Evolutionary conservation across 805 yeast genomes (phyloP).

Genomic region (Saccharomycopsis capsularis): DNA sequence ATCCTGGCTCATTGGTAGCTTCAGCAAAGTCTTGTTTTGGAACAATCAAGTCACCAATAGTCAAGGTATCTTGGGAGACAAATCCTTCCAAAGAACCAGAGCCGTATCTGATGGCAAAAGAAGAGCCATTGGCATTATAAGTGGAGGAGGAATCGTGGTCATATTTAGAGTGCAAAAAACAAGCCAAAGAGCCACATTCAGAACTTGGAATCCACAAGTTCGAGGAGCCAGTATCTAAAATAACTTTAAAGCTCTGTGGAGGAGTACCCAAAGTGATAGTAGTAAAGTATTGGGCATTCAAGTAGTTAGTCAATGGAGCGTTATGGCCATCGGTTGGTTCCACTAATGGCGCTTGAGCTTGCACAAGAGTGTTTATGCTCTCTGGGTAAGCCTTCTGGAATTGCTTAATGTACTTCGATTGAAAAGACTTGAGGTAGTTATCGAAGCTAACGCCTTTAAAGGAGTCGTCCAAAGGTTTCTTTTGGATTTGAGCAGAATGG

Average conservation of each 20-base stretch:
- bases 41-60: constrained; percentile 77
- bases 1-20: constrained; percentile 95
- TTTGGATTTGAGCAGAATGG: constrained; percentile 51
- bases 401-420: constrained; percentile 50
- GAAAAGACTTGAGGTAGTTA: constrained; percentile 51
- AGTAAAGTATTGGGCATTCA: constrained; percentile 94
- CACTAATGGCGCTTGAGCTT: constrained; percentile 24
- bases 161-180: constrained; percentile 88
- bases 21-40: constrained; percentile 93
- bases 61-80: constrained; percentile 77
- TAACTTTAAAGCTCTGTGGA: constrained; percentile 86
- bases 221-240: constrained; percentile 93
- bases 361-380: constrained; percentile 23
- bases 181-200: constrained; percentile 89
- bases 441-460: constrained; percentile 43
- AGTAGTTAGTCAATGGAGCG: constrained; percentile 83
- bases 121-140: constrained; percentile 80
- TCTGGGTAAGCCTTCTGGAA: constrained; percentile 42
- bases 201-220: constrained; percentile 94
- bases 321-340: constrained; percentile 39
- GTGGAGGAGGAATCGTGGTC: constrained; percentile 77
- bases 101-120: constrained; percentile 83
- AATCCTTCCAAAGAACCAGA: constrained; percentile 90
- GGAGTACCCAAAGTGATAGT: constrained; percentile 92
- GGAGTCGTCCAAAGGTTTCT: constrained; percentile 50